These are phyloP conservation scores for Mesotaenium endlicherianum DNA, from an alignment of 139 green algal genomes.

Conservation along the genomic window DNA sequence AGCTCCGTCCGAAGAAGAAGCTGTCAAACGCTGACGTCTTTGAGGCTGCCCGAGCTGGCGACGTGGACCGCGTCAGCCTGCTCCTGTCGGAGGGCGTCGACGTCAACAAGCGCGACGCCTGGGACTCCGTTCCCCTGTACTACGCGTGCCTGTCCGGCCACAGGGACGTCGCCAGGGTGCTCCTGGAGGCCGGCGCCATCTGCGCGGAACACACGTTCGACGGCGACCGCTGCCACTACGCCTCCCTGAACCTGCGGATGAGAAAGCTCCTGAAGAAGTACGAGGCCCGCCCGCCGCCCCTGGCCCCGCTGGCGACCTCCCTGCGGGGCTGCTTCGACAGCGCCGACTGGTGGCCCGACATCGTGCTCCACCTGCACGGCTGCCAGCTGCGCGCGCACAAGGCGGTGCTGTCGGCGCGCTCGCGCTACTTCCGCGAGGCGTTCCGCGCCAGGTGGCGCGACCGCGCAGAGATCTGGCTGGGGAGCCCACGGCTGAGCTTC, in stretches of 20 bases:
- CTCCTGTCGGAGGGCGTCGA: slow-evolving; percentile 44
- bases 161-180: slow-evolving; percentile 21
- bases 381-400: slow-evolving; percentile 17
- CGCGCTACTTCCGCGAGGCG: slow-evolving; percentile 15
- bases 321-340: slow-evolving; percentile 15
- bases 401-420: slow-evolving; percentile 37
- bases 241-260: slow-evolving; percentile 42
- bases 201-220: slow-evolving; percentile 52
- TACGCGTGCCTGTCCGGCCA: slow-evolving; percentile 52
- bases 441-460: slow-evolving; percentile 33
- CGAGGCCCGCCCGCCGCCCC: slow-evolving; percentile 5
- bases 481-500: slow-evolving; percentile 33
- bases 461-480: background rate
- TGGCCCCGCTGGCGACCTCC: slow-evolving; percentile 15
- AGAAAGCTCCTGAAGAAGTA: slow-evolving; percentile 33
- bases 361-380: slow-evolving; percentile 25
- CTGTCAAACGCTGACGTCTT: slow-evolving; percentile 35
- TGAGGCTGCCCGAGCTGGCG: slow-evolving; percentile 44
- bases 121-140: slow-evolving; percentile 50
- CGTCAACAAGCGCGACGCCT: slow-evolving; percentile 47
- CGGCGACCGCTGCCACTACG: slow-evolving; percentile 50
- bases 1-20: slow-evolving; percentile 20
- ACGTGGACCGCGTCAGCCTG: slow-evolving; percentile 44
- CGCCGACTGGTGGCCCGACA: slow-evolving; percentile 24
- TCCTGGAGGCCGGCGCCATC: slow-evolving; percentile 49